Percentiles rank a stretch among this genome's conserved stretches.
Conservation (phyloP, 2,329 filamentous ascomycete species). For the Ophiostoma fasciatum region DNA sequence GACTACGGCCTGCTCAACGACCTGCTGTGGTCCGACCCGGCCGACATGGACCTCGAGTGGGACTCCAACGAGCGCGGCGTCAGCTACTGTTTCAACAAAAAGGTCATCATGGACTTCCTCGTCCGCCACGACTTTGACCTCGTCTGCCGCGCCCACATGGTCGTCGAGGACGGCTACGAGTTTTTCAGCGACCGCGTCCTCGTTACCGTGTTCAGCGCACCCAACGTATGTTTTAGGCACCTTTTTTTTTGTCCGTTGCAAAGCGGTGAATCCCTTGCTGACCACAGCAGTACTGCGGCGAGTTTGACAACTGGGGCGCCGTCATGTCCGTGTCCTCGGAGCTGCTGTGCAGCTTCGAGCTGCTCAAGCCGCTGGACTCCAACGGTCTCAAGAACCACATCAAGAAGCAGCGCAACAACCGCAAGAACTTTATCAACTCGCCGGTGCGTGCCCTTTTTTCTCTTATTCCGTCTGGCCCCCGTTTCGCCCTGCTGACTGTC, state of each 20-base stretch:
- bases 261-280: too few relatives aligned
- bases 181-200: constrained; percentile 93
- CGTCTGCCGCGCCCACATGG: constrained; percentile 96
- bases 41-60: constrained; percentile 97
- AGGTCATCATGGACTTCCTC: constrained; percentile 93
- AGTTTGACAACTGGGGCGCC: constrained; percentile 98
- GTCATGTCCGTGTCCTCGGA: constrained; percentile 96
- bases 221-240: constrained; percentile 57
- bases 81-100: constrained; percentile 96
- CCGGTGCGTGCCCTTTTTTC: constrained; percentile 48
- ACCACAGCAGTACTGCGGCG: constrained; percentile 74
- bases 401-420: constrained; percentile 91
- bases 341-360: constrained; percentile 89
- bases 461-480: neutral
- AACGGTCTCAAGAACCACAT: constrained; percentile 96
- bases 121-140: constrained; percentile 92
- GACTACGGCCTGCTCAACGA: constrained; percentile 95
- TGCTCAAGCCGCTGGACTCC: constrained; percentile 90
- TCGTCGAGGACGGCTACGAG: constrained; percentile 97
- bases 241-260: neutral
- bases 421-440: constrained; percentile 90
- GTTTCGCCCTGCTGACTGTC: constrained; percentile 3
- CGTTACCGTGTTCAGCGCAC: constrained; percentile 94
- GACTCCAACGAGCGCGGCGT: constrained; percentile 94
- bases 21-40: constrained; percentile 91